phyloP scores from a whole-genome alignment of 495 filamentous ascomycete genomes.

The Penicilliopsis zonata region DNA sequence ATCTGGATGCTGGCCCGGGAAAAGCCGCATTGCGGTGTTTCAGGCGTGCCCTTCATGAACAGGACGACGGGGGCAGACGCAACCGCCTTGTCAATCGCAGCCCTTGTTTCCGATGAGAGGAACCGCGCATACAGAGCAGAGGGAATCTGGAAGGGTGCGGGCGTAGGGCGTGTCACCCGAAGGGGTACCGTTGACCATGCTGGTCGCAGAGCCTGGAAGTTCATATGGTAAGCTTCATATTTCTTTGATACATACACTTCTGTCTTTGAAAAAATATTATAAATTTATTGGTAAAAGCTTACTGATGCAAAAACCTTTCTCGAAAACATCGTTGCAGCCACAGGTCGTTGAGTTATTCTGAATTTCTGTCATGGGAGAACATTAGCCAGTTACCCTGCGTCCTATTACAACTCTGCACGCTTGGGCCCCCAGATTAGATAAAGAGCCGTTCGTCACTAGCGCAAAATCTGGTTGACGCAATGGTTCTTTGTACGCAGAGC shows the following conservation, averaged over 20 bases:
- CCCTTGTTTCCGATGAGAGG: constrained; percentile 62
- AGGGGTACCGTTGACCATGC: constrained; percentile 14
- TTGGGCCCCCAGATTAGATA: too few relatives aligned
- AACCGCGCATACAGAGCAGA: constrained; percentile 40
- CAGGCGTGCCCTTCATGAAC: constrained; percentile 98
- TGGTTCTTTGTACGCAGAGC: too few relatives aligned
- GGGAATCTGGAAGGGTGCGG: constrained; percentile 17
- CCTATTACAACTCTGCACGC: too few relatives aligned
- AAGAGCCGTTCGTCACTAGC: too few relatives aligned
- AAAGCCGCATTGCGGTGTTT: constrained; percentile 96
- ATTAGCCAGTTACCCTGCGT: too few relatives aligned
- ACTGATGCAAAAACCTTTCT: constrained; percentile 23
- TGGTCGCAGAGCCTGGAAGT: constrained; percentile 23
- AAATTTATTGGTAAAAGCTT: constrained; percentile 5
- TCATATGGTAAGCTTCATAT: constrained; percentile 1
- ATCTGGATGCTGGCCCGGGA: constrained; percentile 93
- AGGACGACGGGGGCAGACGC: constrained; percentile 79
- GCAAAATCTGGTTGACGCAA: too few relatives aligned
- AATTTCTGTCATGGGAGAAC: too few relatives aligned
- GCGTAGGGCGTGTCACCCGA: constrained; percentile 11
- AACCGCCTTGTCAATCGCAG: constrained; percentile 82
- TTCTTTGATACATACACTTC: too few relatives aligned
- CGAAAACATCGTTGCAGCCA: constrained; percentile 23
- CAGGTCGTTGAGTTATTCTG: neutral
- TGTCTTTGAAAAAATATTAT: neutral